Evolutionary conservation across 768 basidiomycete genomes (phyloP).

Genomic region (Gyrodon lividus): DNA sequence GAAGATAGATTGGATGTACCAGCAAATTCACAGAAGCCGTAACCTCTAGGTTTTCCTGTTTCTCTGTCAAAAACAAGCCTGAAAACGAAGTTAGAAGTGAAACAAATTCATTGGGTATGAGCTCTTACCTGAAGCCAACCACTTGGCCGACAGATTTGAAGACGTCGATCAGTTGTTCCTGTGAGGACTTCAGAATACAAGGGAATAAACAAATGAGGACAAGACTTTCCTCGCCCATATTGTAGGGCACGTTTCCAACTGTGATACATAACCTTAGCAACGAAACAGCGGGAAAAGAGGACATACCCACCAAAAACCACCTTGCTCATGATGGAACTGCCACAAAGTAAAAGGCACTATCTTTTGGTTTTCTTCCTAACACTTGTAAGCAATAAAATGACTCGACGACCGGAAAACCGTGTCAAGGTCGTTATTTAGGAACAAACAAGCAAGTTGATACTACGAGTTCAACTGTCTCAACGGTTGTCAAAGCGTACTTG

Average conservation of each 20-base stretch:
- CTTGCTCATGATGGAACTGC: slow-evolving; percentile 50
- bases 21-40: slow-evolving; percentile 91
- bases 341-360: background rate
- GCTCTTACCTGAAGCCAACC: slow-evolving; percentile 73
- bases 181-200: slow-evolving; percentile 10
- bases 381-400: background rate
- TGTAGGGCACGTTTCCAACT: slow-evolving; percentile 92
- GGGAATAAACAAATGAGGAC: background rate
- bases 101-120: background rate
- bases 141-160: slow-evolving; percentile 90
- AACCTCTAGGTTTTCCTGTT: slow-evolving; percentile 93
- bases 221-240: slow-evolving; percentile 68
- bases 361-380: background rate
- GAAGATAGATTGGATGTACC: slow-evolving; percentile 55
- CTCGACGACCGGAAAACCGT: background rate
- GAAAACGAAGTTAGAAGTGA: slow-evolving; percentile 7
- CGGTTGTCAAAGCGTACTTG: no score
- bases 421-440: background rate
- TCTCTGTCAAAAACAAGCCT: slow-evolving; percentile 89
- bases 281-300: background rate
- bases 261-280: slow-evolving; percentile 5
- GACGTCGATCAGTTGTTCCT: slow-evolving; percentile 84
- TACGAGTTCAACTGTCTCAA: no score
- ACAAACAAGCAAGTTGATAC: background rate
- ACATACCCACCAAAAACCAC: slow-evolving; percentile 64